Evolutionary conservation across 352 stramenopile genomes (phyloP).

Genomic region (Phytophthora cryptogea): DNA sequence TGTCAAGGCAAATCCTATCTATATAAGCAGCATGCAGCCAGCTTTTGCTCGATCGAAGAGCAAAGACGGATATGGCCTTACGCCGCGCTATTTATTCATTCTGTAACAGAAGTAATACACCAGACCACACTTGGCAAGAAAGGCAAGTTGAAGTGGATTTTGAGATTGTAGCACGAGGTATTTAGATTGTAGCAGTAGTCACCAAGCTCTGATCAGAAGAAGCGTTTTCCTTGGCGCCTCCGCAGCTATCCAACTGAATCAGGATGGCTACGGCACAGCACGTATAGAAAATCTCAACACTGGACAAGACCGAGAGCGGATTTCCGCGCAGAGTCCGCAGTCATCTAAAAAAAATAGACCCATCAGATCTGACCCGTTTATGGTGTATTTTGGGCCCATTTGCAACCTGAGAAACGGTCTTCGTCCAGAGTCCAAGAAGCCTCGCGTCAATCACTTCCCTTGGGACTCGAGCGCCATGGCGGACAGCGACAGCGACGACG

Average conservation of each 20-base stretch:
- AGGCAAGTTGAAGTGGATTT: constrained; percentile 9
- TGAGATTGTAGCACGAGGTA: too few species aligned
- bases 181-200: too few species aligned
- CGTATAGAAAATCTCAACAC: too few species aligned
- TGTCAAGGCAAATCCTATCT: constrained; percentile 9
- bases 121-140: not conserved
- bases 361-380: constrained; percentile 13
- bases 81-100: constrained; percentile 35
- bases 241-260: too few species aligned
- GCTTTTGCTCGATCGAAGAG: constrained; percentile 29
- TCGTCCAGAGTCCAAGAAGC: constrained; percentile 23
- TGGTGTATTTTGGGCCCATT: constrained; percentile 16
- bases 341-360: not conserved
- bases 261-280: too few species aligned
- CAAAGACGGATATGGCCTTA: constrained; percentile 3
- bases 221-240: too few species aligned
- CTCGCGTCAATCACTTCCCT: constrained; percentile 8
- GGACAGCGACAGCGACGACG: constrained; percentile 89
- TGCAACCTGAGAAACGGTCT: constrained; percentile 24
- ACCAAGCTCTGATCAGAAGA: too few species aligned
- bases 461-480: constrained; percentile 27
- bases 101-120: constrained; percentile 18
- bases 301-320: too few species aligned
- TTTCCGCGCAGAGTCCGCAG: not conserved
- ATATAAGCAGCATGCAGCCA: constrained; percentile 23